Base-by-base conservation (phyloP, 1,284 basidiomycete genomes). In the Marasmius sp. region DNA sequence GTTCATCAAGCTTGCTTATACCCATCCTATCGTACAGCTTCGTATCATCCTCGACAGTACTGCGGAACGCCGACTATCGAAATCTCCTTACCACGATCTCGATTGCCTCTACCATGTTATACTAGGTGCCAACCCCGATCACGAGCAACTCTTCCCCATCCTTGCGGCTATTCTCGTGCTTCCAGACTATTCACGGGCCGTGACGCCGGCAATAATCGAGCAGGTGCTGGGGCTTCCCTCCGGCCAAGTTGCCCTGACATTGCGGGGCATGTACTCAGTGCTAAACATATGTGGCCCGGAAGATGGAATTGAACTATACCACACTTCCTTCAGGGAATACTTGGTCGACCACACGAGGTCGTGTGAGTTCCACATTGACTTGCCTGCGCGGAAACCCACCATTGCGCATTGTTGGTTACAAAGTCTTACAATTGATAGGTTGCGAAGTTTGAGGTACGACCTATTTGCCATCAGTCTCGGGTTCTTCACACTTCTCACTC, bases 1-100 rank as follows among this genome's bases (percentile, higher is more conserved):
- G 56, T 72, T 68, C 54, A 63, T 72, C 41, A 66, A 67, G 33
- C 64, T 66, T 7, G 58, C 65, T 0, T 62, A 69, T 51, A 64
- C 67, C 52, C 38, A 65, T 37, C 71, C 71, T 0, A 62, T 64
- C 6, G 67, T 69, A 27, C 64, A 68, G 14, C 65, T 72, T 18
- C 64, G 71, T 6, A 64, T 64, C 2, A 61, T 70, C 8, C 59
- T 71, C 48, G 11, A 12, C 18, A n/a, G 18, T 10, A 20, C 11
- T 16, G 5, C 27, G 27, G 27, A 27, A 27, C 27, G 27, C 27
- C 27, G 27, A 5, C 27, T 27, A 27, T 18, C 48, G 11, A n/a
- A 12, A 20, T 18, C 48, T 11, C 38, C 54, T 20, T 72, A 68
- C 55, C 64, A 67, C 14, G 69, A 70, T 43, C 74, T 62, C 73